Conservation (phyloP, 2,329 filamentous ascomycete species). For the Thielaviopsis populi region DNA sequence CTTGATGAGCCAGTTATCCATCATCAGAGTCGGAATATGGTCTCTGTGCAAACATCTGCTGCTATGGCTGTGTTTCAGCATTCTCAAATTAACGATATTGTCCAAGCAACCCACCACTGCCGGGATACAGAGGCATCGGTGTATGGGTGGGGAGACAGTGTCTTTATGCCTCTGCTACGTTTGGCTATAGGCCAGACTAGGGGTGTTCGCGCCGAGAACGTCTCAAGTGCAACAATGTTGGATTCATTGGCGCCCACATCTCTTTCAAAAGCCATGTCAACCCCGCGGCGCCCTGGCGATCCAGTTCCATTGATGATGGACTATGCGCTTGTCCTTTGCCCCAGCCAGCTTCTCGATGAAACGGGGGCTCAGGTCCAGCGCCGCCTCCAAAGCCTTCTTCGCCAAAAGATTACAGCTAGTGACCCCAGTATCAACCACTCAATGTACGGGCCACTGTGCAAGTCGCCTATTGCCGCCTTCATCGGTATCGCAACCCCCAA, state of each 20-base stretch:
- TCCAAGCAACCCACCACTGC: conserved; percentile 11
- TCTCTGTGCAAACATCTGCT: conserved; percentile 12
- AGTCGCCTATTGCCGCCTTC: conserved; percentile 12
- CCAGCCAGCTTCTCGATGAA: conserved; percentile 3
- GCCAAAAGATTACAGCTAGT: not conserved
- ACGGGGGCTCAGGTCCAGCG: conserved; percentile 11
- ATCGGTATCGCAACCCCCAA: conserved; percentile 6
- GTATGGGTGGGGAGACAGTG: conserved; percentile 10
- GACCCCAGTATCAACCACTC: conserved; percentile 13
- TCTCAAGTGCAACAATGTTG: conserved; percentile 6
- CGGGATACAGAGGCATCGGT: conserved; percentile 8
- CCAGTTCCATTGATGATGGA: conserved; percentile 11
- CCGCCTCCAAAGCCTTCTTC: conserved; percentile 5
- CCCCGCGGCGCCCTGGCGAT: not conserved
- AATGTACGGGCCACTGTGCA: conserved; percentile 13
- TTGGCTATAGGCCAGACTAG: conserved; percentile 7
- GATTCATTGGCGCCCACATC: conserved; percentile 1
- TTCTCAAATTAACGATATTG: conserved; percentile 9
- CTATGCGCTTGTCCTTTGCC: conserved; percentile 10
- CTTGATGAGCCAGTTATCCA: conserved; percentile 9
- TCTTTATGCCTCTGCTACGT: conserved; percentile 11
- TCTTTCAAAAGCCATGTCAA: conserved; percentile 6
- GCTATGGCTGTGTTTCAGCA: conserved; percentile 15
- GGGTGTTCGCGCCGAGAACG: conserved; percentile 9
- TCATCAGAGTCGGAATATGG: conserved; percentile 5